Percentiles rank a stretch among this genome's conserved stretches.
Conservation (phyloP, 805 yeast genomes). For the Candida michaelii region DNA sequence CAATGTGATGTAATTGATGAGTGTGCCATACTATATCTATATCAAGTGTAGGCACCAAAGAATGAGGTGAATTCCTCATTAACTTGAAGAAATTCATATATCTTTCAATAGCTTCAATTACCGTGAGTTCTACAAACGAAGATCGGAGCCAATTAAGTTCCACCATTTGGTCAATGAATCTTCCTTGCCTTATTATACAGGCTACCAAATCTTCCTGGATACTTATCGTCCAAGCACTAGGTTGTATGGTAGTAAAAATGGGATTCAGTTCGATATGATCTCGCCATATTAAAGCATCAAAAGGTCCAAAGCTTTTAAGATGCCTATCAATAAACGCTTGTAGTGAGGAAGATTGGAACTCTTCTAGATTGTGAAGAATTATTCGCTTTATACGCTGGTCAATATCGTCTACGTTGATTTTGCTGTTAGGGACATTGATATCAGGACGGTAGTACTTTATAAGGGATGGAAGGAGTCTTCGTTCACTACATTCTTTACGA, state of each 20-base stretch:
- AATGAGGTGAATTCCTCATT: constrained; percentile 4
- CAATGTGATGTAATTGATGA: constrained; percentile 4
- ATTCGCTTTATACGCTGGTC: constrained; percentile 4
- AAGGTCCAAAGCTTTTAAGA: not conserved
- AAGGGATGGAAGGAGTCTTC: not conserved
- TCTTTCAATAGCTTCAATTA: constrained; percentile 19
- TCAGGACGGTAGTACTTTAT: constrained; percentile 2
- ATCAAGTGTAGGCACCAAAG: constrained; percentile 9
- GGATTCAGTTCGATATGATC: constrained; percentile 9
- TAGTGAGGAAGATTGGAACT: not conserved
- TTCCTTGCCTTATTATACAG: constrained; percentile 22
- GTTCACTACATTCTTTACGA: constrained; percentile 5
- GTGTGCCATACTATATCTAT: constrained; percentile 12
- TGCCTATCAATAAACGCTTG: not conserved
- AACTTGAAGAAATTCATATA: constrained; percentile 19
- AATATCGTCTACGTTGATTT: not conserved
- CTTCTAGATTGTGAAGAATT: constrained; percentile 23
- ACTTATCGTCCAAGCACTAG: constrained; percentile 29
- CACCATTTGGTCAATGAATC: constrained; percentile 22
- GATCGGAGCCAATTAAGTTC: constrained; percentile 4
- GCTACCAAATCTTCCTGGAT: constrained; percentile 23
- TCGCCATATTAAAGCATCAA: constrained; percentile 1
- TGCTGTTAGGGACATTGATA: not conserved
- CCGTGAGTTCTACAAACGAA: constrained; percentile 14
- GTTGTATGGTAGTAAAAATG: constrained; percentile 2